Base-by-base conservation (phyloP, 2,329 filamentous ascomycete genomes). In the Colletotrichum ledebouriae region DNA sequence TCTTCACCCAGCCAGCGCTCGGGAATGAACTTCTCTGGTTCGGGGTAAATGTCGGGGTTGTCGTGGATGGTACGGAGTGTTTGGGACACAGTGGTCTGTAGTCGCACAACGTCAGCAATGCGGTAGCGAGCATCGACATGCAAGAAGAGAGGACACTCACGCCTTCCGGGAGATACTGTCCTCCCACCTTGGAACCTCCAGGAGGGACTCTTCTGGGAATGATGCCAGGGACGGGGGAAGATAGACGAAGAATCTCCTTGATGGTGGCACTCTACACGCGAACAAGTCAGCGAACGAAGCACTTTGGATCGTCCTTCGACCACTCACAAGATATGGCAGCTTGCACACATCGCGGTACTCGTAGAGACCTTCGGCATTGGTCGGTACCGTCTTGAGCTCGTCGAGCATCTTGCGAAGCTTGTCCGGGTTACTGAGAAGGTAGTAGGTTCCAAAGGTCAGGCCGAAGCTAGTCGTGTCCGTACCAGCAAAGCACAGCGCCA, bases 11-110 rank as follows among this genome's bases (percentile, higher is more conserved):
- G 59, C 47, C 47, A 62, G 6, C 59, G 47, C 29, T 62, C 59
- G 15, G 59, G 59, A 7, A 44, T 55, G n/a, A 62, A 62, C 10
- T 44, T 56, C 13, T 62, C 59, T 10, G 59, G 59, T 7, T 62
- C 59, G 22, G 49, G 47, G 37, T 42, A 62, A 1, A 62, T 12
- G 15, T 42, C 47, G 9, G 59, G 47, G 41, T 62, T 56, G n/a
- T 53, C 50, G 0, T 62, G 59, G 13, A 62, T 55, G 11, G 29
- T 56, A 7, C 57, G 44, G 57, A 59, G 44, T 4, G 57, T 29
- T n/a, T 59, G 57, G 3, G 57, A 59, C 15, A 59, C 57, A 6
- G 57, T 59, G 6, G 57, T 33, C 57, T 59, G 33, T 15, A 4
- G 29, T 20, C 11, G 25, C 11, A 1, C 22, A 6, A 22, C 41